Conservation (phyloP, 208 protist species). For the Endotrypanum monterogeii region DNA sequence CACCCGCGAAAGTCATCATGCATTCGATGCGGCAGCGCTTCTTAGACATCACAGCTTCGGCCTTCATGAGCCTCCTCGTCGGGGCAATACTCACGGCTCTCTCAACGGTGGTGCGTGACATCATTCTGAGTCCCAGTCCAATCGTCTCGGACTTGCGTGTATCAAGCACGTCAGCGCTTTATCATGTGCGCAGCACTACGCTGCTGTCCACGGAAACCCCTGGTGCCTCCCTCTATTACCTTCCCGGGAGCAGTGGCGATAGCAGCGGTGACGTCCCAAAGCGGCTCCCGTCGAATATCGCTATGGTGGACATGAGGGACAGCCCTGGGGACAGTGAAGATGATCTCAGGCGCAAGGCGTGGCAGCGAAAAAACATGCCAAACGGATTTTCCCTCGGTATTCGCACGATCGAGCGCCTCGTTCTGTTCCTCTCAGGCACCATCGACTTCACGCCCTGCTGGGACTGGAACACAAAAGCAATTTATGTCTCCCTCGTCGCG, state of each 20-base stretch:
- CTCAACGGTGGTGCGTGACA: constrained; percentile 39
- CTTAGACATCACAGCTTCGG: constrained; percentile 37
- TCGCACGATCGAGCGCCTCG: constrained; percentile 37
- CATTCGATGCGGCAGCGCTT: constrained; percentile 49
- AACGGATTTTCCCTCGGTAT: constrained; percentile 6
- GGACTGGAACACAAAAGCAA: constrained; percentile 85
- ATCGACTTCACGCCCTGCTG: constrained; percentile 57
- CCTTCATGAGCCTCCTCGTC: constrained; percentile 34
- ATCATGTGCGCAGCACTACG: constrained; percentile 18
- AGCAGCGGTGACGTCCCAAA: background rate
- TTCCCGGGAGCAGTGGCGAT: background rate
- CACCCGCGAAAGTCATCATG: constrained; percentile 26
- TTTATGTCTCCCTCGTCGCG: constrained; percentile 66
- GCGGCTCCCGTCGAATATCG: constrained; percentile 21
- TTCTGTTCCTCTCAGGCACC: constrained; percentile 35
- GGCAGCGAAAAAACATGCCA: constrained; percentile 23
- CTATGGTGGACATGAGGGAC: constrained; percentile 9
- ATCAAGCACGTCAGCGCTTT: constrained; percentile 27
- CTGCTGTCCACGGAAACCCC: constrained; percentile 14
- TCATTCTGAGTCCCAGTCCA: constrained; percentile 23
- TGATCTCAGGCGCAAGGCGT: constrained; percentile 14
- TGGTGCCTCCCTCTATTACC: constrained; percentile 19
- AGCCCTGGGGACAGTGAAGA: constrained; percentile 19
- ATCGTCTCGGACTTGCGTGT: constrained; percentile 36
- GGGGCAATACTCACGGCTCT: constrained; percentile 36